Base-by-base conservation (phyloP, 1,284 basidiomycete genomes). In the Ustilago crameri region DNA sequence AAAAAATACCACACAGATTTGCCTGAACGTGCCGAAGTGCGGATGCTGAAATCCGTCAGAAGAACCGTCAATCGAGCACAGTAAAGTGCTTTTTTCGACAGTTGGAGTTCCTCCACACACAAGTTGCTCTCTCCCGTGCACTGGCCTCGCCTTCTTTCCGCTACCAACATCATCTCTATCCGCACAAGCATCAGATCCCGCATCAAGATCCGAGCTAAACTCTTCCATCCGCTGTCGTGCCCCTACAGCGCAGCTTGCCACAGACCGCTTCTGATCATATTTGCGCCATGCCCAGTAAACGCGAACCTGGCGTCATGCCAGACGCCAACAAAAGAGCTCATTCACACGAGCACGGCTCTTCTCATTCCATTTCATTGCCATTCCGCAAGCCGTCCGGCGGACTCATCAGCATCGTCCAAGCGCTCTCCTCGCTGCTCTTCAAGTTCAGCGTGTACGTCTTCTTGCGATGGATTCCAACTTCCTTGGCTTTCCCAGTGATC, bases 381-480 rank as follows among this genome's bases (percentile, higher is more conserved):
- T 71, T 71, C 34, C 54, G 47, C 51, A 49, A 49, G 34, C 70
- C 70, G 5, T 57, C 61, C 24, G 65, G 64, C 10, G 74, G 75
- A 15, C 3, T 75, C 18, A 18, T 64, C n/a, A 56, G 63, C 43
- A 23, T 62, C 22, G 22, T 79, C 2, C 76, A 82, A 51, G 52
- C 61, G 8, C 2, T 69, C 17, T 60, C 60, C 9, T 75, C 74
- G 34, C 35, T 78, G 20, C 56, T 81, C 37, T 76, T 79, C 58
- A 79, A 79, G 26, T 40, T 76, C 2, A n/a, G 57, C 34, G 70
- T 76, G 56, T 79, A 54, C 35, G 34, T 81, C 27, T 82, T 80
- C 52, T 44, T 82, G 49, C 72, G 78, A 9, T 75, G 80, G 75
- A 75, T 82, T 24, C 78, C 78, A 9, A 74, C 65, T 10, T 51